phyloP scores from a whole-genome alignment of 2,329 filamentous ascomycete species.

The Aspergillus ochraceoroseus region DNA sequence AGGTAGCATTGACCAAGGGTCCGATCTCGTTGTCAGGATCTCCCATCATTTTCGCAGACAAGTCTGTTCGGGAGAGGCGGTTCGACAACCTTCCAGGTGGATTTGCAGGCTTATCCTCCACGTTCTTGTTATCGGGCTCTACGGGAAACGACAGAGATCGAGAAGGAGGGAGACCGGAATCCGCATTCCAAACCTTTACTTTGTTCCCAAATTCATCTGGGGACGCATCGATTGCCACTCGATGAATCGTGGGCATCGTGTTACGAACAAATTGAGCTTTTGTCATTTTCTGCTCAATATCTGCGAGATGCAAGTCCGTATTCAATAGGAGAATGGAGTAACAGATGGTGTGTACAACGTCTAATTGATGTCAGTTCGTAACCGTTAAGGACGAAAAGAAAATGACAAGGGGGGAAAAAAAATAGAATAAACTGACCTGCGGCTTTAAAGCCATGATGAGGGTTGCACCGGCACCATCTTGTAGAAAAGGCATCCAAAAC shows the following conservation, averaged over 20 bases:
- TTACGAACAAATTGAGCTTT: slow-evolving; percentile 92
- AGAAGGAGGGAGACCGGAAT: slow-evolving; percentile 27
- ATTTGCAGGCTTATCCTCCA: slow-evolving; percentile 21
- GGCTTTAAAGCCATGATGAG: slow-evolving; percentile 86
- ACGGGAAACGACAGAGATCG: slow-evolving; percentile 10
- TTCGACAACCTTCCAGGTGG: slow-evolving; percentile 25
- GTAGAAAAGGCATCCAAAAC: slow-evolving; percentile 84
- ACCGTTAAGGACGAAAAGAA: background rate
- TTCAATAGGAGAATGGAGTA: slow-evolving; percentile 95
- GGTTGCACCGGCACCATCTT: slow-evolving; percentile 91
- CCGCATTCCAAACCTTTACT: slow-evolving; percentile 38
- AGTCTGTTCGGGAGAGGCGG: slow-evolving; percentile 25
- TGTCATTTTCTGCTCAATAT: slow-evolving; percentile 97
- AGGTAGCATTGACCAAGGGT: slow-evolving; percentile 70
- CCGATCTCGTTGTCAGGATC: slow-evolving; percentile 45
- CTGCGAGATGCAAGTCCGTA: slow-evolving; percentile 89
- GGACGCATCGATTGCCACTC: slow-evolving; percentile 67
- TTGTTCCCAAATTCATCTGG: slow-evolving; percentile 60
- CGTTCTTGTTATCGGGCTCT: slow-evolving; percentile 19
- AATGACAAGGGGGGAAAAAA: slow-evolving; percentile 1
- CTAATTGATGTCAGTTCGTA: slow-evolving; percentile 44
- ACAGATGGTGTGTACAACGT: slow-evolving; percentile 94
- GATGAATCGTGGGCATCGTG: slow-evolving; percentile 81
- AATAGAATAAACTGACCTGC: slow-evolving; percentile 62
- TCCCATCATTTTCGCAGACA: slow-evolving; percentile 28